These are phyloP conservation scores for Trichoderma aggressivum DNA, from an alignment of 2,329 filamentous ascomycete genomes.

Conservation along the genomic window DNA sequence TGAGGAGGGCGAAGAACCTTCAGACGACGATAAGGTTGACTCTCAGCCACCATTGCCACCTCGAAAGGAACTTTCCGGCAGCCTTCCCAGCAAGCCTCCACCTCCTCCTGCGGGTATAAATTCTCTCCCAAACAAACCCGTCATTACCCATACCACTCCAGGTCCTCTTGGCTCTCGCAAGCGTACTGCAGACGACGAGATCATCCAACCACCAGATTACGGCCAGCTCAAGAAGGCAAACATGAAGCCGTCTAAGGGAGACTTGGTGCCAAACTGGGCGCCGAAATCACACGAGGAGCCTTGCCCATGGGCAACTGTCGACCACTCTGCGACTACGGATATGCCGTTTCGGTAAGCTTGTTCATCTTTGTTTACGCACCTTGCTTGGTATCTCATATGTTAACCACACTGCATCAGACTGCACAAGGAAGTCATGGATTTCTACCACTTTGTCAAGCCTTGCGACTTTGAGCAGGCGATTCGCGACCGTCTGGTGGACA, in stretches of 20 bases:
- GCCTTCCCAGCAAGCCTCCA: constrained; percentile 17
- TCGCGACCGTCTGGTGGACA: constrained; percentile 67
- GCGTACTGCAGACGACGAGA: constrained; percentile 67
- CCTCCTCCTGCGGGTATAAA: constrained; percentile 17
- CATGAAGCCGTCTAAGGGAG: constrained; percentile 49
- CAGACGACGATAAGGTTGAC: constrained; percentile 26
- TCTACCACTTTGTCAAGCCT: constrained; percentile 81
- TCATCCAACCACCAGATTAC: constrained; percentile 59
- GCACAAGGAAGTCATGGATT: constrained; percentile 86
- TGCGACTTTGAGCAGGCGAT: constrained; percentile 72
- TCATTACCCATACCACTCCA: constrained; percentile 30
- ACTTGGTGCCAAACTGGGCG: constrained; percentile 52
- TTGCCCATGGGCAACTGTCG: constrained; percentile 61
- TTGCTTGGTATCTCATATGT: background rate
- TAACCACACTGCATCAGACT: constrained; percentile 49
- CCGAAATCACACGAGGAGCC: constrained; percentile 39
- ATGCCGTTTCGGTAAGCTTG: constrained; percentile 54
- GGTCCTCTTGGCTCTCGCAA: constrained; percentile 64
- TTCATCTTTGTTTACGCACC: background rate
- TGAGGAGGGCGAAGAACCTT: constrained; percentile 40
- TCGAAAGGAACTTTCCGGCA: background rate
- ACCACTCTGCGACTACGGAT: constrained; percentile 52
- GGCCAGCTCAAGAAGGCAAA: constrained; percentile 49
- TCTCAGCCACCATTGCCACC: constrained; percentile 22
- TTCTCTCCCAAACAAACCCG: constrained; percentile 18